Evolutionary conservation across 2,329 filamentous ascomycete species (phyloP).

Genomic region (Colletotrichum tabaci): DNA sequence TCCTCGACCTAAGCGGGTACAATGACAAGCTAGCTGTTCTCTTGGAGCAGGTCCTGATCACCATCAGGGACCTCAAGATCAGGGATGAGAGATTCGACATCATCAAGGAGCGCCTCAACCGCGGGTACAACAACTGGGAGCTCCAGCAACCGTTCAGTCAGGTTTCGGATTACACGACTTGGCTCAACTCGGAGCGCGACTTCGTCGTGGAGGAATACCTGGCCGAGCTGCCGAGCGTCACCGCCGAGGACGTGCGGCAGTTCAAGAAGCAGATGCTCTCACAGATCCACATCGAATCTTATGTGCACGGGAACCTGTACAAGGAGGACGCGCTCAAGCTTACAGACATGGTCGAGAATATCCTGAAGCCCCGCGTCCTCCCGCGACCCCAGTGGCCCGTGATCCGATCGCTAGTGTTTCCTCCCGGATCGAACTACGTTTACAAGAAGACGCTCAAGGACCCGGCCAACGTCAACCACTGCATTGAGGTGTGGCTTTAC

Average conservation of each 20-base stretch:
- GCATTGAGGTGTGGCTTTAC: conserved; percentile 83
- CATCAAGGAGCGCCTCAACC: conserved; percentile 85
- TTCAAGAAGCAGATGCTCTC: conserved; percentile 87
- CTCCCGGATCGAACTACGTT: conserved; percentile 85
- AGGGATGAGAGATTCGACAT: conserved; percentile 92
- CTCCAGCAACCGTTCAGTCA: conserved; percentile 92
- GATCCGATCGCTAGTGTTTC: conserved; percentile 81
- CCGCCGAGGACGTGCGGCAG: conserved; percentile 78
- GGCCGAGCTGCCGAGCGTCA: conserved; percentile 82
- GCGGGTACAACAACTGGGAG: conserved; percentile 88
- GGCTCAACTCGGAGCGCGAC: conserved; percentile 82
- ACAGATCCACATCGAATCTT: conserved; percentile 89
- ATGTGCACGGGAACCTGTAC: conserved; percentile 93
- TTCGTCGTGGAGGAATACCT: conserved; percentile 86
- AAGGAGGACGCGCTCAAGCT: conserved; percentile 92
- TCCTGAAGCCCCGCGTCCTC: conserved; percentile 80
- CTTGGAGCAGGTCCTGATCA: conserved; percentile 87
- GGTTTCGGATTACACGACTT: conserved; percentile 85
- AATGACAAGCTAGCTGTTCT: conserved; percentile 96
- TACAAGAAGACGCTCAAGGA: conserved; percentile 88
- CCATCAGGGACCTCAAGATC: conserved; percentile 87
- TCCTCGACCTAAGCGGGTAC: conserved; percentile 88
- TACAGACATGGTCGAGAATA: conserved; percentile 85
- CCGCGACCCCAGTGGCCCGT: conserved; percentile 86
- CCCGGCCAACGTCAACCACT: conserved; percentile 90